Base-by-base conservation (phyloP, 2,329 filamentous ascomycete genomes). In the Fusarium incarnatum region DNA sequence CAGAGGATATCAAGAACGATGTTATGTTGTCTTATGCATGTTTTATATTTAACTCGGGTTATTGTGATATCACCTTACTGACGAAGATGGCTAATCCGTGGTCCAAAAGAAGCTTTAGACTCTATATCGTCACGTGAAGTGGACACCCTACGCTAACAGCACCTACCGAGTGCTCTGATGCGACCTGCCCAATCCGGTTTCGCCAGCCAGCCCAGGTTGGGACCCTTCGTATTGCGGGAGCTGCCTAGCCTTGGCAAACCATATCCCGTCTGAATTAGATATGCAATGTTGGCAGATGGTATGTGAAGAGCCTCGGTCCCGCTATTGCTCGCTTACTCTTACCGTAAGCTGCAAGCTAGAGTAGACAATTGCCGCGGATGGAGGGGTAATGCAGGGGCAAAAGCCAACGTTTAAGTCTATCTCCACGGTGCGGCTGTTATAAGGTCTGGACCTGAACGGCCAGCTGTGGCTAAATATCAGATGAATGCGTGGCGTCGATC, bases 151-250 rank as follows among this genome's bases (percentile, higher is more conserved):
- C n/a, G n/a, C n/a, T n/a, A n/a, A n/a, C n/a, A n/a, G n/a, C n/a
- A n/a, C n/a, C n/a, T n/a, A n/a, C n/a, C n/a, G n/a, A n/a, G 6
- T 37, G 18, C 16, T 6, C 5, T 9, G 6, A 37, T n/a, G 34
- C 5, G 3, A 3, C 5, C 9, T 3, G 3, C 34, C 3, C 0
- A 0, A 6, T 18, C 6, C 9, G 16, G 9, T 1, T 0, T 6
- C 1, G 3, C 1, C 2, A 37, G 0, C 3, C n/a, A n/a, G 5
- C 3, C 34, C 0, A 37, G 18, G 3, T 0, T n/a, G 34, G 11
- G 3, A 0, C 1, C 3, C 16, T 37, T 37, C 34, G 34, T 37
- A 12, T 37, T 12, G 18, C 28, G 2, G 0, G 18, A 22, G 3
- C 10, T 18, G 2, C 8, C 7, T 16, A 9, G 5, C 3, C n/a